A percentile compares a stretch with the other conserved stretches of the same genome.
phyloP scores from a whole-genome alignment of 2,329 filamentous ascomycete genomes.

The Phaeosphaeria sp. region DNA sequence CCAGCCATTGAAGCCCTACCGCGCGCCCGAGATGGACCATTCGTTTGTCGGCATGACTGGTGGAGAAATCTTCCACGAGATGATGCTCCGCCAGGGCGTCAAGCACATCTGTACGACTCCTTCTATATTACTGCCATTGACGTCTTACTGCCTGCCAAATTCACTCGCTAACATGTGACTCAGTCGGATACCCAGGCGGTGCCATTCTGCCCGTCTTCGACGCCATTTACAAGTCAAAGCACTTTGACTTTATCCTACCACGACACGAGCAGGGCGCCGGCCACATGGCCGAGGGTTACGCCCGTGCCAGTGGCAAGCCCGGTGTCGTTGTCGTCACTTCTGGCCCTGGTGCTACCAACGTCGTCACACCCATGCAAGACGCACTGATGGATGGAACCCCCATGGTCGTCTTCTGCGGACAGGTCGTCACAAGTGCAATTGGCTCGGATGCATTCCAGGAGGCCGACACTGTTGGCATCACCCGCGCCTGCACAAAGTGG shows the following conservation, averaged over 20 bases:
- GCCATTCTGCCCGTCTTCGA: conserved; percentile 98
- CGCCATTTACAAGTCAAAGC: conserved; percentile 96
- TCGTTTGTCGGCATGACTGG: conserved; percentile 91
- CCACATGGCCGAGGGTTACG: conserved; percentile 98
- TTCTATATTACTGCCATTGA: conserved; percentile 7
- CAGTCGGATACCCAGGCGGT: conserved; percentile 81
- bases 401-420: conserved; percentile 93
- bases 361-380: conserved; percentile 95
- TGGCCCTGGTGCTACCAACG: conserved; percentile 94
- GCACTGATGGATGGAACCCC: conserved; percentile 94
- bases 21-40: conserved; percentile 59
- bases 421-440: conserved; percentile 88
- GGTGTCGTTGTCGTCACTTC: conserved; percentile 97
- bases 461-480: conserved; percentile 92
- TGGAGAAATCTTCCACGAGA: conserved; percentile 97
- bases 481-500: conserved; percentile 96
- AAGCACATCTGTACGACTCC: conserved; percentile 86
- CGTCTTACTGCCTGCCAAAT: background rate
- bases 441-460: conserved; percentile 98
- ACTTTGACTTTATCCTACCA: conserved; percentile 95
- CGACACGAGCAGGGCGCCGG: conserved; percentile 97
- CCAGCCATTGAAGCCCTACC: conserved; percentile 55
- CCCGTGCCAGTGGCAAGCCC: conserved; percentile 88
- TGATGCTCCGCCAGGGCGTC: conserved; percentile 93
- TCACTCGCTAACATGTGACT: conserved; percentile 25